Conservation (phyloP, 163 green algal genomes). For the Scenedesmus sp. region DNA sequence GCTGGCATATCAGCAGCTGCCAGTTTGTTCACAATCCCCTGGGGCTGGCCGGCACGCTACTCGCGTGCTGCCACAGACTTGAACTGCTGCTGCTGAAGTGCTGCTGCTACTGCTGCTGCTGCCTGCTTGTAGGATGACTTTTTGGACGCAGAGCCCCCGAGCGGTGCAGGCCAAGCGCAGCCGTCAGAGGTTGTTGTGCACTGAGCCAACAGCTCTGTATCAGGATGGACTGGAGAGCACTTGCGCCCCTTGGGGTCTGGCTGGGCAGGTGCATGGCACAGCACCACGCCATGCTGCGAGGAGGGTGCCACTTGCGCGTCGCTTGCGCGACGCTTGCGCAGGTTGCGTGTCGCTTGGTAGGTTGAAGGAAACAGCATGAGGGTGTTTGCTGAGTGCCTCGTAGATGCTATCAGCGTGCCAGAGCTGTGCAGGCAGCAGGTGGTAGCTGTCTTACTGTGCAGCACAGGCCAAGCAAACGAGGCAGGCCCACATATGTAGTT, state of each 20-base stretch:
- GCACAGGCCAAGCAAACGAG: too few relatives aligned
- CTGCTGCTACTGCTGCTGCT: neutral
- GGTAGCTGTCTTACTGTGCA: too few relatives aligned
- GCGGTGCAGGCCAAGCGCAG: neutral
- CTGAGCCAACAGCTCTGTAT: neutral
- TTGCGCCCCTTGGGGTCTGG: neutral
- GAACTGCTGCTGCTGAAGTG: neutral
- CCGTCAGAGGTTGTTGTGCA: constrained; percentile 23
- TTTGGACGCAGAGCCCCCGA: constrained; percentile 17
- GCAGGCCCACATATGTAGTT: too few relatives aligned
- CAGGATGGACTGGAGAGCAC: too few relatives aligned
- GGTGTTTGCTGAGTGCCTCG: too few relatives aligned
- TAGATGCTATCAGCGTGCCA: too few relatives aligned
- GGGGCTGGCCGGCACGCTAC: too few relatives aligned
- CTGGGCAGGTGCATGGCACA: neutral
- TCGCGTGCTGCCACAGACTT: neutral
- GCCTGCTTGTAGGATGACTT: constrained; percentile 32
- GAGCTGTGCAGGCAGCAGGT: too few relatives aligned
- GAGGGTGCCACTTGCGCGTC: neutral
- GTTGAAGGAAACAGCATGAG: too few relatives aligned
- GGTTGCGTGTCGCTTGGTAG: neutral
- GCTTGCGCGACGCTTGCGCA: neutral
- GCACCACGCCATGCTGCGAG: neutral
- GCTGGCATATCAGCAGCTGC: too few relatives aligned
- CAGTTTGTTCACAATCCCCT: neutral